phyloP scores from a whole-genome alignment of 2,329 filamentous ascomycete genomes.

The Aspergillus neoniger region DNA sequence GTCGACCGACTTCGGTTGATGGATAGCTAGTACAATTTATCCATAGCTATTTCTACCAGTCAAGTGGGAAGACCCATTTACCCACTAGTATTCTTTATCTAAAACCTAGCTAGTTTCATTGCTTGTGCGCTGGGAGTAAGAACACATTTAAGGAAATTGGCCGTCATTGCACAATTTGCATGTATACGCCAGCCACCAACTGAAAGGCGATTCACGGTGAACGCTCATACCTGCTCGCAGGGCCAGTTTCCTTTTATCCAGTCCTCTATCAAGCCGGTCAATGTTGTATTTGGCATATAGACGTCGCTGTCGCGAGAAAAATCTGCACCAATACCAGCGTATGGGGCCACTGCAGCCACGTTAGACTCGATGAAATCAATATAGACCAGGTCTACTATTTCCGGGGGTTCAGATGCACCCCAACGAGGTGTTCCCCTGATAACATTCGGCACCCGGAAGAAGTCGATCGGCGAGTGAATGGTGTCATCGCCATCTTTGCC shows the following conservation, averaged over 20 bases:
- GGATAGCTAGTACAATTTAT: background rate
- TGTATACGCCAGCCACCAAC: background rate
- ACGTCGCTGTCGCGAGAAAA: conserved; percentile 51
- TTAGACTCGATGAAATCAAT: conserved; percentile 87
- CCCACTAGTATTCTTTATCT: background rate
- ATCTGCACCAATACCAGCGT: conserved; percentile 54
- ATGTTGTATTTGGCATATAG: conserved; percentile 55
- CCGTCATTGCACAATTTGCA: background rate
- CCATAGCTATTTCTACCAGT: no score
- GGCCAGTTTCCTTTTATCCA: conserved; percentile 62
- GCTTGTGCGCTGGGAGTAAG: background rate
- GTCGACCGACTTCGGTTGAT: background rate
- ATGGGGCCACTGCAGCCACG: conserved; percentile 73
- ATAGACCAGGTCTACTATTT: conserved; percentile 83
- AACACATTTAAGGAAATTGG: background rate
- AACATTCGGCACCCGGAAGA: conserved; percentile 79
- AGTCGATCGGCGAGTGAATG: conserved; percentile 71
- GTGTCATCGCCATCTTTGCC: conserved; percentile 89
- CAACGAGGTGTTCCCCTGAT: conserved; percentile 66
- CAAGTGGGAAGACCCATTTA: background rate
- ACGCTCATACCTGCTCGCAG: conserved; percentile 26
- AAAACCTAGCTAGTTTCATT: background rate
- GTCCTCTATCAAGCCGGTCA: conserved; percentile 60
- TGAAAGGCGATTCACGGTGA: background rate
- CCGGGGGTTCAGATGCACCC: conserved; percentile 54